Percentiles rank a stretch among this genome's conserved stretches.
Conservation (phyloP, 768 basidiomycete genomes). For the Tylopilus sp. region DNA sequence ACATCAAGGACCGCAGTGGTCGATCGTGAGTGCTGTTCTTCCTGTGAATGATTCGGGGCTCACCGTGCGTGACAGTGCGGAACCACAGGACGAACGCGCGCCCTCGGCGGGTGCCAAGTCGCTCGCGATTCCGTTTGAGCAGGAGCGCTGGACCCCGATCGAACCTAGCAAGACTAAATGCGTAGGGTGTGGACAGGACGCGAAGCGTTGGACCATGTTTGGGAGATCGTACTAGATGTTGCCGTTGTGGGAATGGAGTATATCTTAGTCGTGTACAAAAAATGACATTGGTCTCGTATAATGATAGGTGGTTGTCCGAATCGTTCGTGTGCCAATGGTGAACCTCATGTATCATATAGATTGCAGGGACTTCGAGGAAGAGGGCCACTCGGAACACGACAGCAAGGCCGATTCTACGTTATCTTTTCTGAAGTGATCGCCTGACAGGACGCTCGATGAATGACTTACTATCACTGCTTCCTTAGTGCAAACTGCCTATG, state of each 20-base stretch:
- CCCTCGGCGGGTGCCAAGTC: constrained; percentile 98
- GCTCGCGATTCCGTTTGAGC: constrained; percentile 94
- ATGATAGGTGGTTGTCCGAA: too few species aligned
- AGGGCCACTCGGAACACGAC: too few species aligned
- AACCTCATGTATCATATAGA: too few species aligned
- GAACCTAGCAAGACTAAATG: constrained; percentile 86
- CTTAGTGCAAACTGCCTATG: too few species aligned
- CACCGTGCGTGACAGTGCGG: constrained; percentile 48
- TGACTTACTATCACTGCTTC: too few species aligned
- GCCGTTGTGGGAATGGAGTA: too few species aligned
- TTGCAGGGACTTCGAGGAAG: too few species aligned
- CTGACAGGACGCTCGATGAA: too few species aligned
- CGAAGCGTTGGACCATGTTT: constrained; percentile 97
- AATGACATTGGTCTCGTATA: too few species aligned
- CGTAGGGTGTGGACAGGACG: constrained; percentile 79
- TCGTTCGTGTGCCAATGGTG: too few species aligned
- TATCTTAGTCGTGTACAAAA: background rate
- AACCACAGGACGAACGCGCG: constrained; percentile 89
- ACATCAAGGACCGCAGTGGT: constrained; percentile 93
- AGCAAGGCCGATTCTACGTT: too few species aligned
- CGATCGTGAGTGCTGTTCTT: constrained; percentile 52
- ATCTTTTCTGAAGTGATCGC: too few species aligned
- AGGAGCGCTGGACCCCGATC: constrained; percentile 75
- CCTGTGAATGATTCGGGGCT: background rate
- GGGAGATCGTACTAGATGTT: constrained; percentile 83